Conservation (phyloP, 2,329 filamentous ascomycete genomes). For the Calonectria ilicicola region DNA sequence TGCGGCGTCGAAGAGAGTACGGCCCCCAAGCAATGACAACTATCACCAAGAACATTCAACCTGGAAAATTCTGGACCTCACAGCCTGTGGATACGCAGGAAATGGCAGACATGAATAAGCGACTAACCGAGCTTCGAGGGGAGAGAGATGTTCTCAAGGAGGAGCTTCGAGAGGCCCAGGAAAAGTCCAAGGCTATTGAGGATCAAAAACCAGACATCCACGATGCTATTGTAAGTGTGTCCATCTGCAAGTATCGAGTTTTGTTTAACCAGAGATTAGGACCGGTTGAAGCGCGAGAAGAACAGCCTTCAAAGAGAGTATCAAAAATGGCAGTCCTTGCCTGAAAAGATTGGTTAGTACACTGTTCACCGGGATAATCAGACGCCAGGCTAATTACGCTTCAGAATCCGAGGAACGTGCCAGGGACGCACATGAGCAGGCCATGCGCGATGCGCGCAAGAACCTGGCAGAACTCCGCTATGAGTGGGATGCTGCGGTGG, state of each 20-base stretch:
- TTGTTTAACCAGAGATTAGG: slow-evolving; percentile 50
- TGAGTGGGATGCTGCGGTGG: slow-evolving; percentile 65
- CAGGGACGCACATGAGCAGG: slow-evolving; percentile 46
- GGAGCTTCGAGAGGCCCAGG: slow-evolving; percentile 49
- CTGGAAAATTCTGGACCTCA: slow-evolving; percentile 80
- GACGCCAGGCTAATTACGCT: slow-evolving; percentile 30
- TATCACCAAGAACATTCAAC: slow-evolving; percentile 68
- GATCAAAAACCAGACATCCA: slow-evolving; percentile 56
- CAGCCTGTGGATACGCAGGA: slow-evolving; percentile 77
- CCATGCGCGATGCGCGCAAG: slow-evolving; percentile 47
- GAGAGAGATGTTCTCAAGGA: slow-evolving; percentile 51
- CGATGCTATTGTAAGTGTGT: slow-evolving; percentile 50
- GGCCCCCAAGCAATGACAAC: slow-evolving; percentile 80
- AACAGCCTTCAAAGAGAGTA: slow-evolving; percentile 73
- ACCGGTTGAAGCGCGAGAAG: slow-evolving; percentile 71
- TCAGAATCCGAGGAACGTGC: slow-evolving; percentile 52
- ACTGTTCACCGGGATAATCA: background rate
- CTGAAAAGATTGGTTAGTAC: slow-evolving; percentile 75
- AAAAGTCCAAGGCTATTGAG: slow-evolving; percentile 56
- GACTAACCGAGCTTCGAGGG: slow-evolving; percentile 56
- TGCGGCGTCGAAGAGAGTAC: slow-evolving; percentile 83
- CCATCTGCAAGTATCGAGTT: background rate
- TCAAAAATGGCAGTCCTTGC: slow-evolving; percentile 74
- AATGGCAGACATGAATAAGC: slow-evolving; percentile 70
- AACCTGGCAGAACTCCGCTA: slow-evolving; percentile 62